Evolutionary conservation across 2,329 filamentous ascomycete species (phyloP), one percentile per base, ranked within the genome.

Genomic region (Pyrenophora graminea): DNA sequence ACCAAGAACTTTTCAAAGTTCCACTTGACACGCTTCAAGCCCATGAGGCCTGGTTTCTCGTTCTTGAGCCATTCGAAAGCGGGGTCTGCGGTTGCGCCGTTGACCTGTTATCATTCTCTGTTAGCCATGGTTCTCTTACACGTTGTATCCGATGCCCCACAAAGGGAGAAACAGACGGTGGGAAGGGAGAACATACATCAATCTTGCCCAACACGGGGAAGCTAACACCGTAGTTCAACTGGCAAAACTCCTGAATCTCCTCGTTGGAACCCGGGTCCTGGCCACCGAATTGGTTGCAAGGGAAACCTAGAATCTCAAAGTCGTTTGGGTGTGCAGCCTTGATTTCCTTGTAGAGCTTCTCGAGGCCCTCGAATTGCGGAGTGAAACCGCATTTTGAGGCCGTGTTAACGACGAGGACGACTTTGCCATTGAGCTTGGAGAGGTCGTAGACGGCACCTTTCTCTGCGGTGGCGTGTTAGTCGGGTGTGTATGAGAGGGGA

Each of bases 1-100:
- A 99, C 80, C 58, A 99, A 79, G 78, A 97, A 99, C 84, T 99
- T 99, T 77, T 99, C 94, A 80, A 97, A 99, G 79, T 99, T 99
- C 94, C 94, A 99, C 88, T 97, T 97, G 67, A 99, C 82, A 56
- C 87, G 77, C 86, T 95, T 93, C 70, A 97, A 74, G 17, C 94
- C 94, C 77, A 97, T 77, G 48, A 97, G 69, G 18, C 94, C 92
- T 1, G 93, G 83, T 80, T 91, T 88, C 74, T 82, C 77, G 51
- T 74, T 75, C 79, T 87, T 87, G 75, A 87, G 72, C 82, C 82
- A 99, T 71, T 89, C 82, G 74, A 82, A 97, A 32, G 96, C 76
- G 1, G 92, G 91, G 65, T 85, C 85, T 40, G 91, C 88, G 25
- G 85, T 80, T 64, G 88, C 85, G 67, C 94, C 94, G 74, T 99